Evolutionary conservation across 257 asterid species (phyloP), one percentile per base, ranked within the genome.

Genomic region (Solanum appendiculatum): DNA sequence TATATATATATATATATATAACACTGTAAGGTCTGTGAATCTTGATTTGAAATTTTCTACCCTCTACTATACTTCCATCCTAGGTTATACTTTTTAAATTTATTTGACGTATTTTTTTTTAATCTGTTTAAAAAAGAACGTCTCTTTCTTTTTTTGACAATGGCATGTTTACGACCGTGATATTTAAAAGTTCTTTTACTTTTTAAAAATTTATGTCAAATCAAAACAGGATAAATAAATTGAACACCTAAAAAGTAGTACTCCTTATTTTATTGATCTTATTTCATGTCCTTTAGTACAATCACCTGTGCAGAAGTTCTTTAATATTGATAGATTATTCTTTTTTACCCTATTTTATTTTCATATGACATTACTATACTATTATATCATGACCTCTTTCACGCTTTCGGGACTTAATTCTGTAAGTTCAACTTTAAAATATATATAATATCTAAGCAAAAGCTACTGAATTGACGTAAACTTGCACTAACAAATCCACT

Each of bases 121-220:
- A 2, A 6, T 51, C 1, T 0, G 0, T 51, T 42, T 18, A 6
- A 2, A 18, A 51, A 18, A 6, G 3, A 18, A 51, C 1, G 0
- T 51, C 7, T 51, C 3, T 18, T 6, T 51, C 9, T 51, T 13
- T 51, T 18, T 51, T 51, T 51, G 9, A 21, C n/a, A 16, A 6
- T 51, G 18, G 1, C 9, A 18, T 18, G 0, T 51, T 51, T 51
- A 51, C n/a, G 11, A 44, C 3, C 2, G 3, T 44, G 0, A 44
- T 1, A 44, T 3, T 11, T 4, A 44, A 44, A 44, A 54, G 5
- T 7, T 0, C 6, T 54, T 20, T 1, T 7, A 54, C 25, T 54
- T 2, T 54, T 0, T 54, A 0, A 18, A 54, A 20, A 0, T 54
- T 1, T 6, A 51, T 7, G 0, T 54, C 1, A 54, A 20, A 20